Evolutionary conservation across 1,284 basidiomycete species (phyloP), one percentile per base, ranked within the genome.

Genomic region (Tremellales sp.): DNA sequence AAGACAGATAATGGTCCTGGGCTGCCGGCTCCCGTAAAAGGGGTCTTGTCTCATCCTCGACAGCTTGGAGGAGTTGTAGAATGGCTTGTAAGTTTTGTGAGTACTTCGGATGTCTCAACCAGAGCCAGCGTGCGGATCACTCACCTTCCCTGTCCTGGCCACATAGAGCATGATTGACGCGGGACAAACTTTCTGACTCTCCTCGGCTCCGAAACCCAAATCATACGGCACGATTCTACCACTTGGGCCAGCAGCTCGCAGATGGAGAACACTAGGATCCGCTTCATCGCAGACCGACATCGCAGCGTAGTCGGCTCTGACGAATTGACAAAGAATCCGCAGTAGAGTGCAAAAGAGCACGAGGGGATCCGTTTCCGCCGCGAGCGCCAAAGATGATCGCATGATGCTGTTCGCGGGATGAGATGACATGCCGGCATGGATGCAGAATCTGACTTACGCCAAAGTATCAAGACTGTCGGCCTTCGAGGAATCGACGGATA

Each of bases 231-330:
- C 26, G 18, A 70, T 64, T 4, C 54, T 45, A 14, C 60, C 53
- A 49, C 56, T 62, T 1, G 55, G 47, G 0, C 67, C 68, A 0
- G 63, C 61, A 0, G 64, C 66, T 8, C 56, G 54, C 5, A 70
- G 53, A 5, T 58, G 52, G 22, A 66, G 45, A 1, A 38, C 50
- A 3, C 50, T 49, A 16, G 43, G 34, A 38, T 63, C 57, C 5
- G 46, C 45, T 9, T 59, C 55, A 26, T 61, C 59, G 43, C 40
- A 45, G 3, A 68, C 50, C 0, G 58, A 64, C 8, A 68, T 61
- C 1, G 68, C 68, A 3, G 63, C 66, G 43, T 58, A 70, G 33
- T 65, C 65, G 38, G 62, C 59, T 18, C 62, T 56, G 13, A 54
- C 42, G 28, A 65, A 61, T 49, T 70, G 64, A 35, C 61, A 63